Percentiles rank a stretch among this genome's conserved stretches.
These are phyloP conservation scores for Drosera capensis DNA, from an alignment of 148 eudicot species.

Conservation along the genomic window DNA sequence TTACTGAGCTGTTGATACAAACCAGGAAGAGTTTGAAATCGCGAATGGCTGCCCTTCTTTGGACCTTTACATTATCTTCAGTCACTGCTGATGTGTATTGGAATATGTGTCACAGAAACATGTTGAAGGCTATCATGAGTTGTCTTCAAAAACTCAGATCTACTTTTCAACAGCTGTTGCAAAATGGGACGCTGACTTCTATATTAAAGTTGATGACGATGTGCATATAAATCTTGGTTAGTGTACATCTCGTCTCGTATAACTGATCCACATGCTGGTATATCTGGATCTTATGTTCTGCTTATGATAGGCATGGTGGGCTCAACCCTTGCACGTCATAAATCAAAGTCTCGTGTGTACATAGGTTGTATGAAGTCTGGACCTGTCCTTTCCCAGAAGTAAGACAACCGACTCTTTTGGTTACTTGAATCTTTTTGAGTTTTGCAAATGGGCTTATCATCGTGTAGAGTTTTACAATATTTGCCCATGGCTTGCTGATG, in stretches of 20 bases:
- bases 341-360: slow-evolving; percentile 15
- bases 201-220: slow-evolving; percentile 60
- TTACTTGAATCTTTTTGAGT: background rate
- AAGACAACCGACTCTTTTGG: slow-evolving; percentile 16
- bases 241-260: background rate
- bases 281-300: background rate
- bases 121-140: slow-evolving; percentile 5
- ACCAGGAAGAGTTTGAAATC: too few relatives aligned
- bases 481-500: background rate
- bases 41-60: too few relatives aligned
- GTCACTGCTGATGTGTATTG: too few relatives aligned
- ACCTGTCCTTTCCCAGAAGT: slow-evolving; percentile 75
- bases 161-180: slow-evolving; percentile 12
- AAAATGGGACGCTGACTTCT: slow-evolving; percentile 46
- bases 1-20: too few relatives aligned
- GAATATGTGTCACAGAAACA: too few relatives aligned
- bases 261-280: background rate
- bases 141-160: slow-evolving; percentile 7
- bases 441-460: background rate
- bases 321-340: slow-evolving; percentile 14
- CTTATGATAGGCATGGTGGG: slow-evolving; percentile 13
- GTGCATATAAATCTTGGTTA: slow-evolving; percentile 34
- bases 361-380: slow-evolving; percentile 60
- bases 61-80: too few relatives aligned
- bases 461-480: background rate